These are phyloP conservation scores for Chrysanthemum lavandulifolium DNA, from an alignment of 129 eudicot species.

Conservation along the genomic window DNA sequence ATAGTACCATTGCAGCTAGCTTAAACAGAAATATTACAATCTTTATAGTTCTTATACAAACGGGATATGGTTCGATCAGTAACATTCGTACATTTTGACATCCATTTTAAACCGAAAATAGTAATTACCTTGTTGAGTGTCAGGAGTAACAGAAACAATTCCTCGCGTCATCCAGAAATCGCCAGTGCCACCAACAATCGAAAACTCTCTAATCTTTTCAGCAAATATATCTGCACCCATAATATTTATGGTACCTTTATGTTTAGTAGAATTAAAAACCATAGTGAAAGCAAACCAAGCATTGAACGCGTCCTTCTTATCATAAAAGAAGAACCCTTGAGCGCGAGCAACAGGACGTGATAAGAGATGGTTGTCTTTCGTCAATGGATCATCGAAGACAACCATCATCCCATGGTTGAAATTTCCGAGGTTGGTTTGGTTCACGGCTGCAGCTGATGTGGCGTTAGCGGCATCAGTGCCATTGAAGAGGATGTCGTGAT, in stretches of 20 bases:
- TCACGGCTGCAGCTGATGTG: constrained; percentile 39
- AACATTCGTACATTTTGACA: constrained; percentile 57
- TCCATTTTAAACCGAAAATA: constrained; percentile 63
- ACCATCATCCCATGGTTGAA: constrained; percentile 46
- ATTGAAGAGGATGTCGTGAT: constrained; percentile 55
- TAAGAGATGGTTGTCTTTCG: constrained; percentile 37
- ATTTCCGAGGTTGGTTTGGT: constrained; percentile 31
- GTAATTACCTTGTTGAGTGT: constrained; percentile 26
- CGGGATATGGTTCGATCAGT: constrained; percentile 1
- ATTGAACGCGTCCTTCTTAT: constrained; percentile 42
- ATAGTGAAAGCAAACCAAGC: constrained; percentile 69
- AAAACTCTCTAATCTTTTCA: constrained; percentile 46
- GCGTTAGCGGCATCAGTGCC: constrained; percentile 49
- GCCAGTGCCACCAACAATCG: constrained; percentile 64
- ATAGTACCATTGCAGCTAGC: no score
- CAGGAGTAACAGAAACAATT: constrained; percentile 43
- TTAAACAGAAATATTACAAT: no score
- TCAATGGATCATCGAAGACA: constrained; percentile 62
- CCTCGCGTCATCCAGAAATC: constrained; percentile 67
- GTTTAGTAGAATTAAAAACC: constrained; percentile 52
- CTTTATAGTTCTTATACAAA: no score
- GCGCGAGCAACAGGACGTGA: constrained; percentile 59
- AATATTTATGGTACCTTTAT: constrained; percentile 57
- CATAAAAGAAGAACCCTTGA: constrained; percentile 67
- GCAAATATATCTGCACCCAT: constrained; percentile 56